A percentile compares a stretch with the other conserved stretches of the same genome.
These are phyloP conservation scores for Biscogniauxia sp. DNA, from an alignment of 2,329 filamentous ascomycete species.

Conservation along the genomic window DNA sequence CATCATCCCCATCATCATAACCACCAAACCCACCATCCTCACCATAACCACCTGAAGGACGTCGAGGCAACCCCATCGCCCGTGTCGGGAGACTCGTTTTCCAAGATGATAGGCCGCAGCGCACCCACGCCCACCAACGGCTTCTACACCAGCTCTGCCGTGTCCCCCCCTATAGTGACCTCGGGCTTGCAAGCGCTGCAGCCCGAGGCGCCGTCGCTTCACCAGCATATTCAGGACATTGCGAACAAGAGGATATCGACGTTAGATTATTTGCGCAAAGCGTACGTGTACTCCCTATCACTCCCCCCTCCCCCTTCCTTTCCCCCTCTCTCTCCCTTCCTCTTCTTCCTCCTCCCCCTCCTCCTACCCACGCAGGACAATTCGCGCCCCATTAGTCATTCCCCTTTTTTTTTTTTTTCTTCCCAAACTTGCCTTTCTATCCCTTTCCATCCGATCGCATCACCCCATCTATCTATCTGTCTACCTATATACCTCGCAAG, in stretches of 20 bases:
- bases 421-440: too few species aligned
- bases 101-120: constrained; percentile 45
- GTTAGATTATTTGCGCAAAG: constrained; percentile 86
- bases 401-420: not conserved
- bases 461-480: too few species aligned
- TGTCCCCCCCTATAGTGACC: constrained; percentile 24
- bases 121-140: constrained; percentile 35
- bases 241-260: constrained; percentile 92
- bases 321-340: constrained; percentile 1
- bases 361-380: not conserved
- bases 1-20: not conserved
- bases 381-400: not conserved
- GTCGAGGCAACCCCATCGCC: constrained; percentile 33
- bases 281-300: constrained; percentile 62
- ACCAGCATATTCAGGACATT: constrained; percentile 74
- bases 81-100: constrained; percentile 36
- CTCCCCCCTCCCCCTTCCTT: not conserved
- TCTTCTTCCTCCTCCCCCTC: not conserved
- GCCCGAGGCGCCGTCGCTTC: constrained; percentile 48
- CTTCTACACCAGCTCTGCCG: constrained; percentile 26
- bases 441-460: too few species aligned
- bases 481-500: too few species aligned
- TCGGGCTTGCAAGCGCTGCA: constrained; percentile 33
- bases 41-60: constrained; percentile 18
- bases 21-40: constrained; percentile 5